Evolutionary conservation across 345 rosid genomes (phyloP).

Genomic region (Gossypium anomalum): DNA sequence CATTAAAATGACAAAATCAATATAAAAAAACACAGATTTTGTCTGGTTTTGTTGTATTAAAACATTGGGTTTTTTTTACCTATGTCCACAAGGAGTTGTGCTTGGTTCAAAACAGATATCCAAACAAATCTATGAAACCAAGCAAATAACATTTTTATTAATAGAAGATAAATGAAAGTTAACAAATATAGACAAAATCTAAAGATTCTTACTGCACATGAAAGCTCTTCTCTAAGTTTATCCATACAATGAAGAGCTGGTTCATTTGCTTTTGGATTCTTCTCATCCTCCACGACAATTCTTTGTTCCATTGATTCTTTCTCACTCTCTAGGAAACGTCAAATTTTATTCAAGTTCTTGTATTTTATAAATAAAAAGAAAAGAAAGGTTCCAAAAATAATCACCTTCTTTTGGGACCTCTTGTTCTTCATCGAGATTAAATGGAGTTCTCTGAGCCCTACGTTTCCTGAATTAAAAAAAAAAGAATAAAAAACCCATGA

Average conservation of each 20-base stretch:
- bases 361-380: neutral
- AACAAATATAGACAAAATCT: neutral
- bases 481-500: neutral
- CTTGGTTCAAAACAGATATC: slow-evolving; percentile 96
- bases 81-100: slow-evolving; percentile 93
- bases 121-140: slow-evolving; percentile 64
- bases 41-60: neutral
- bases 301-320: slow-evolving; percentile 23
- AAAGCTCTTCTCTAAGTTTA: slow-evolving; percentile 82
- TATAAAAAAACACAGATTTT: neutral
- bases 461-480: slow-evolving; percentile 43
- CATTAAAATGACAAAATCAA: neutral
- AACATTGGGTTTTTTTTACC: slow-evolving; percentile 30
- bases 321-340: slow-evolving; percentile 31
- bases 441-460: slow-evolving; percentile 47
- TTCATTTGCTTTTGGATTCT: slow-evolving; percentile 24
- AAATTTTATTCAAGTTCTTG: slow-evolving; percentile 6
- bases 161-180: neutral
- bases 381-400: neutral
- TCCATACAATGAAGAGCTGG: slow-evolving; percentile 54
- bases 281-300: slow-evolving; percentile 23
- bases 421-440: slow-evolving; percentile 54
- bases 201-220: slow-evolving; percentile 76
- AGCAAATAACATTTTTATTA: neutral
- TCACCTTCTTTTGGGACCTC: slow-evolving; percentile 32